Evolutionary conservation across 208 protist species (phyloP), one percentile per base, ranked within the genome.

Genomic region (Crithidia sp.): DNA sequence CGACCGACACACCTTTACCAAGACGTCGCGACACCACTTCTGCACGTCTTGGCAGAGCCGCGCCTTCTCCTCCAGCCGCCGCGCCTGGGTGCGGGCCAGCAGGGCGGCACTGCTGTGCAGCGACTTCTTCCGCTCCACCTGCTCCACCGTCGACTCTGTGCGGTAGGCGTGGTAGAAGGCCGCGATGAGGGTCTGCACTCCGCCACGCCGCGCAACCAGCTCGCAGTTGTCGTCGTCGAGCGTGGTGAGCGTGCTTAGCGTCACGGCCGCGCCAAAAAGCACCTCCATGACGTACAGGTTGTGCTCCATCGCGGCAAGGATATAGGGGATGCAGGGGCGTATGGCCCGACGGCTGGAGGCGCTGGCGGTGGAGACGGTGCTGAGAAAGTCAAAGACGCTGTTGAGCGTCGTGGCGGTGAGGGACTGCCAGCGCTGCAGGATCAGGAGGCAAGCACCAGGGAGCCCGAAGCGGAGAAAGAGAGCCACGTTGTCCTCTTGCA

Each of bases 311-410:
- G 74, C 66, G 39, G 67, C 57, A 43, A 94, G 58, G 19, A 91
- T 64, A 70, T 93, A 91, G 16, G 89, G 92, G 65, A 96, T 93
- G 55, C 74, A 81, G 4, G 89, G 89, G 3, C 87, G 82, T 52
- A 94, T 68, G 43, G 71, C 68, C 43, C 62, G 56, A 37, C 88
- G 82, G 45, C 81, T 83, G 17, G 58, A 53, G 10, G 77, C 84
- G 68, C 84, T 83, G 60, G 58, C 81, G 40, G 87, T 84, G 37
- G 84, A 63, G 49, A 96, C 67, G 12, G 92, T 96, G 68, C 84
- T 87, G 41, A 90, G 81, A 6, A 95, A 63, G 61, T 94, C 92
- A 61, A 93, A 92, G 14, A 90, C 67, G 74, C 79, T 80, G 72
- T 85, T 91, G 50, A 96, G 73, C 37, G 83, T 91, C 40, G 85